Conservation (phyloP, 2,329 filamentous ascomycete genomes). For the Epichloe sibirici region DNA sequence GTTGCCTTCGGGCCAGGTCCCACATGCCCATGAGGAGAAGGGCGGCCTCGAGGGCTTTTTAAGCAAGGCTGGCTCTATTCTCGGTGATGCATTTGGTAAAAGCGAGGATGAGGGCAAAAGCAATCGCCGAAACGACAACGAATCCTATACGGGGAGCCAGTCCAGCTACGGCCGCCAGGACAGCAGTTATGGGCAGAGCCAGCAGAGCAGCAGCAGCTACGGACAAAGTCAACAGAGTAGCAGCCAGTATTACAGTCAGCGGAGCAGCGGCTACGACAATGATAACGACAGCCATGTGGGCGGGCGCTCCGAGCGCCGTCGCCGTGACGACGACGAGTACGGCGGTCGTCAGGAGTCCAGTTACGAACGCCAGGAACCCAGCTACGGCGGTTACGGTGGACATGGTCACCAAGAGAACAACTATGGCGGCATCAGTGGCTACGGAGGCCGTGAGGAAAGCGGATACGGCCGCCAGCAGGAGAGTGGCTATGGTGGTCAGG, state of each 20-base stretch:
- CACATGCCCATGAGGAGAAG: constrained; percentile 38
- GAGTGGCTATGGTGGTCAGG: constrained; percentile 6
- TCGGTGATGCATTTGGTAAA: constrained; percentile 47
- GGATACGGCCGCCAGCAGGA: constrained; percentile 9
- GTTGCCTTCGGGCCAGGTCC: constrained; percentile 18
- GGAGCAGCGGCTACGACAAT: constrained; percentile 18
- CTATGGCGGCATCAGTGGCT: constrained; percentile 7
- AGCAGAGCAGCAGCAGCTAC: constrained; percentile 44
- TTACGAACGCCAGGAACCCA: constrained; percentile 9
- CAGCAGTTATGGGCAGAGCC: constrained; percentile 46
- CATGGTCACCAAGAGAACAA: constrained; percentile 6
- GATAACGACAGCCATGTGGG: constrained; percentile 14
- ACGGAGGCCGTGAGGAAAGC: constrained; percentile 7
- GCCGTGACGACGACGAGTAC: constrained; percentile 7
- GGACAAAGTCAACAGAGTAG: constrained; percentile 42
- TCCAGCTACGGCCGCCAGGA: constrained; percentile 49
- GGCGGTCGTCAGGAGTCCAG: constrained; percentile 12
- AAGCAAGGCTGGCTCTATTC: constrained; percentile 53
- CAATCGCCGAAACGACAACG: constrained; percentile 39
- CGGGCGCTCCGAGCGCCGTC: constrained; percentile 5
- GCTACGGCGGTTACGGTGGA: constrained; percentile 13
- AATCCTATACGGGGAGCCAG: constrained; percentile 49
- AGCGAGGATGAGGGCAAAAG: constrained; percentile 42
- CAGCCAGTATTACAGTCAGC: constrained; percentile 43
- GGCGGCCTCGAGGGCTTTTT: constrained; percentile 59